These are phyloP conservation scores for Nakaseomyces sp. DNA, from an alignment of 1,139 yeast genomes.

Conservation along the genomic window DNA sequence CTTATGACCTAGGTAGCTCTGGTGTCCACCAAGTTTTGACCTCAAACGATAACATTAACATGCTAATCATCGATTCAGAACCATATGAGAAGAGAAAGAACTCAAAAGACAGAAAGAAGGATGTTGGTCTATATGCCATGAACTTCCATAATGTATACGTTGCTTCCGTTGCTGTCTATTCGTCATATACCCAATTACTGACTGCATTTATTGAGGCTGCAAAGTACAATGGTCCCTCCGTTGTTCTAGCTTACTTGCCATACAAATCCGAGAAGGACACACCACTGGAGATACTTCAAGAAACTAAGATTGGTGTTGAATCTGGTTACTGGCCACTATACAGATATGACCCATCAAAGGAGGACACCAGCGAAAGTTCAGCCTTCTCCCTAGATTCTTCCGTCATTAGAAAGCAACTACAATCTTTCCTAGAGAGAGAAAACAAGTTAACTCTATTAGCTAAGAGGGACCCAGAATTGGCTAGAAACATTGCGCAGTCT, in stretches of 20 bases:
- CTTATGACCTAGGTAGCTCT: slow-evolving; percentile 83
- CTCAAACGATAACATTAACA: slow-evolving; percentile 69
- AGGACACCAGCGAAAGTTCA: slow-evolving; percentile 36
- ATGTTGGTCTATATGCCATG: slow-evolving; percentile 92
- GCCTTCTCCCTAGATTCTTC: slow-evolving; percentile 78
- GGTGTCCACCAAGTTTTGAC: slow-evolving; percentile 82
- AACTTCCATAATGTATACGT: slow-evolving; percentile 85
- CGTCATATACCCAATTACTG: slow-evolving; percentile 86
- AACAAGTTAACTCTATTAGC: slow-evolving; percentile 75
- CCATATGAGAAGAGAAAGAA: slow-evolving; percentile 42
- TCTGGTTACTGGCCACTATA: slow-evolving; percentile 95
- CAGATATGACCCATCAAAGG: slow-evolving; percentile 62
- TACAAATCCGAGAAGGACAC: slow-evolving; percentile 56
- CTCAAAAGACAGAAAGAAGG: slow-evolving; percentile 58
- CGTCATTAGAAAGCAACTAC: slow-evolving; percentile 64
- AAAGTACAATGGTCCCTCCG: slow-evolving; percentile 79
- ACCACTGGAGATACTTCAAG: slow-evolving; percentile 68
- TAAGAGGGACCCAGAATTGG: slow-evolving; percentile 61
- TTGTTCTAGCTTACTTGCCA: slow-evolving; percentile 86
- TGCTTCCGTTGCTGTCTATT: slow-evolving; percentile 89
- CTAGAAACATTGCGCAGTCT: slow-evolving; percentile 60
- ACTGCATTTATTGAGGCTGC: slow-evolving; percentile 88
- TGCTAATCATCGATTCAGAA: slow-evolving; percentile 85
- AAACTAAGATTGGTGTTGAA: slow-evolving; percentile 84
- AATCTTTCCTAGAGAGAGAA: slow-evolving; percentile 79